Percentiles rank a stretch among this genome's conserved stretches.
phyloP scores from a whole-genome alignment of 108 stramenopile species.

The Pseudonitzschia multistriata region DNA sequence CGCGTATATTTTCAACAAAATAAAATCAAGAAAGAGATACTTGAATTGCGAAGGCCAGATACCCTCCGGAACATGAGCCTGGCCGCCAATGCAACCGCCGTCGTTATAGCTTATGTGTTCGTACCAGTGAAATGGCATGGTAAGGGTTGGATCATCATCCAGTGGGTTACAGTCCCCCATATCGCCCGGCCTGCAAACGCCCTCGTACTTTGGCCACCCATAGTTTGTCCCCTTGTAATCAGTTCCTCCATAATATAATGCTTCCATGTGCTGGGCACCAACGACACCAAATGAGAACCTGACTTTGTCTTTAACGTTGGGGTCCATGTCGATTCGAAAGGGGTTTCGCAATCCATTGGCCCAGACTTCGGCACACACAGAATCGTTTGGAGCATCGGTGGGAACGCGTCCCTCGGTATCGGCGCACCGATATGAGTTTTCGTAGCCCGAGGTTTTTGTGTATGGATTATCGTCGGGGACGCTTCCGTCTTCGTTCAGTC shows the following conservation, averaged over 20 bases:
- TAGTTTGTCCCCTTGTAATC: constrained; percentile 30
- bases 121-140: constrained; percentile 32
- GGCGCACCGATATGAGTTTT: constrained; percentile 9
- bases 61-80: neutral
- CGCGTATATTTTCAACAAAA: constrained; percentile 8
- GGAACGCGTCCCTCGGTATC: constrained; percentile 10
- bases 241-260: constrained; percentile 18
- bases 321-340: constrained; percentile 35
- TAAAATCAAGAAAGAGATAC: constrained; percentile 12
- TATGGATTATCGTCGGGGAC: constrained; percentile 39
- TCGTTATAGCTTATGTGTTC: constrained; percentile 13
- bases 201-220: constrained; percentile 36
- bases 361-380: constrained; percentile 26
- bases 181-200: constrained; percentile 21
- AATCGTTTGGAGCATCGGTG: neutral
- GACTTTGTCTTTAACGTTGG: constrained; percentile 23
- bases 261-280: constrained; percentile 32
- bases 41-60: constrained; percentile 1
- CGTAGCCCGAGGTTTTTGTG: constrained; percentile 6
- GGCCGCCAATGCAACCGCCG: constrained; percentile 2
- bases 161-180: constrained; percentile 8
- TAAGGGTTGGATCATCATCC: constrained; percentile 3
- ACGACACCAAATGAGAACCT: constrained; percentile 34
- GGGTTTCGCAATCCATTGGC: constrained; percentile 39
- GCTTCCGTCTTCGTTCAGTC: constrained; percentile 34